Conservation (phyloP, 2,329 filamentous ascomycete species). For the Cylindrodendrum hubeiense region DNA sequence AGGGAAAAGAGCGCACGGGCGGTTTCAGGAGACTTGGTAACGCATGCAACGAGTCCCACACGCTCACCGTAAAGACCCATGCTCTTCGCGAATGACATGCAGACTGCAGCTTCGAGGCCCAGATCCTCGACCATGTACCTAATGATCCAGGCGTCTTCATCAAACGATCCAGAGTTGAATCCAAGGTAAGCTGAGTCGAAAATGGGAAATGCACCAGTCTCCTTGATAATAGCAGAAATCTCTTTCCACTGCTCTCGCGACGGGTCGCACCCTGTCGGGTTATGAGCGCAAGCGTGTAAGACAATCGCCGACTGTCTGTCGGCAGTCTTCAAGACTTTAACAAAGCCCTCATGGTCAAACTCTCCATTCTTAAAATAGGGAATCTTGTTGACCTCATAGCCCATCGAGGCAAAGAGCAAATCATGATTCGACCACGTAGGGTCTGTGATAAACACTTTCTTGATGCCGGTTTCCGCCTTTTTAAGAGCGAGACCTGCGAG, state of each 20-base stretch:
- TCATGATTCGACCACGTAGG: constrained; percentile 58
- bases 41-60: constrained; percentile 46
- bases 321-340: constrained; percentile 43
- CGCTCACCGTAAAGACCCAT: constrained; percentile 60
- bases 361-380: constrained; percentile 51
- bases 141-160: constrained; percentile 37
- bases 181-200: constrained; percentile 36
- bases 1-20: constrained; percentile 42
- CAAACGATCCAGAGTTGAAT: constrained; percentile 37
- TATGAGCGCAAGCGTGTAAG: constrained; percentile 57
- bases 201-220: constrained; percentile 26
- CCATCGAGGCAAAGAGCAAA: constrained; percentile 49
- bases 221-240: constrained; percentile 25
- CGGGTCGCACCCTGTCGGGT: constrained; percentile 56
- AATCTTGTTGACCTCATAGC: constrained; percentile 46
- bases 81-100: constrained; percentile 72
- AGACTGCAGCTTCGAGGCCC: constrained; percentile 64
- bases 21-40: constrained; percentile 30
- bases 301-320: constrained; percentile 45
- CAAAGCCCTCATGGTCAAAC: constrained; percentile 49
- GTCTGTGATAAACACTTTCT: constrained; percentile 51
- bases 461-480: constrained; percentile 39
- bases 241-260: constrained; percentile 38
- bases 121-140: constrained; percentile 43
- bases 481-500: constrained; percentile 49